Conservation (phyloP, 2,329 filamentous ascomycete species). For the Mariannaea sp. region DNA sequence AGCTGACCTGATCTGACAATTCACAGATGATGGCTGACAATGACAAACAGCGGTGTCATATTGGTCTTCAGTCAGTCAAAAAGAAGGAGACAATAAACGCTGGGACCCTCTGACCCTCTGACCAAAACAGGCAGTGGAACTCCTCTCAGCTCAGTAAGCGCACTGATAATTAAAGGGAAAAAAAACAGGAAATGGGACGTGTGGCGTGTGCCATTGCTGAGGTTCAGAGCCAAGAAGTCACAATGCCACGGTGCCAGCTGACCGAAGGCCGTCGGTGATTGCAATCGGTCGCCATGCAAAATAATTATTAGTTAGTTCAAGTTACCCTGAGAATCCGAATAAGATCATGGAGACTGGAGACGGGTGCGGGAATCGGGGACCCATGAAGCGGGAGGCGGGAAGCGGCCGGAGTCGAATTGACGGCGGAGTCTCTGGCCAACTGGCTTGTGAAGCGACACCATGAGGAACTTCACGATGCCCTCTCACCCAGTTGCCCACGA, state of each 20-base stretch:
- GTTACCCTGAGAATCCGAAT: too few relatives aligned
- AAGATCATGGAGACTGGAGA: background rate
- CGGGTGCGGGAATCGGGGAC: slow-evolving; percentile 1
- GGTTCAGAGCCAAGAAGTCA: background rate
- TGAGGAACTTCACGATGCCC: slow-evolving; percentile 25
- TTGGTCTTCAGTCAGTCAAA: slow-evolving; percentile 16
- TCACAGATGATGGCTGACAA: slow-evolving; percentile 25
- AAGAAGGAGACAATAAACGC: slow-evolving; percentile 4
- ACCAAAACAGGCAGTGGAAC: slow-evolving; percentile 22
- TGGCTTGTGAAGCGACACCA: slow-evolving; percentile 25
- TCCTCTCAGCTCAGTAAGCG: slow-evolving; percentile 18
- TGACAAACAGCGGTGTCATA: slow-evolving; percentile 28
- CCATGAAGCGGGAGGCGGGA: slow-evolving; percentile 3
- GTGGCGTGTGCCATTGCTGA: slow-evolving; percentile 12
- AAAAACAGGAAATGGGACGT: too few relatives aligned
- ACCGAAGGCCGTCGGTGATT: slow-evolving; percentile 9
- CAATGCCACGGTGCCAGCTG: background rate
- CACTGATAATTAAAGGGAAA: slow-evolving; percentile 20
- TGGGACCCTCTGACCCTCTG: slow-evolving; percentile 18
- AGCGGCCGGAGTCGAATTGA: slow-evolving; percentile 2
- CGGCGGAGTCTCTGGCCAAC: slow-evolving; percentile 3
- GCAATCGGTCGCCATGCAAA: background rate
- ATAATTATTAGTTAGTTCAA: slow-evolving; percentile 3
- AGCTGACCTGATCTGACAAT: slow-evolving; percentile 25
- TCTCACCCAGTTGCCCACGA: slow-evolving; percentile 16